Evolutionary conservation across 768 basidiomycete species (phyloP).

Genomic region (Tephrocybe sp.): DNA sequence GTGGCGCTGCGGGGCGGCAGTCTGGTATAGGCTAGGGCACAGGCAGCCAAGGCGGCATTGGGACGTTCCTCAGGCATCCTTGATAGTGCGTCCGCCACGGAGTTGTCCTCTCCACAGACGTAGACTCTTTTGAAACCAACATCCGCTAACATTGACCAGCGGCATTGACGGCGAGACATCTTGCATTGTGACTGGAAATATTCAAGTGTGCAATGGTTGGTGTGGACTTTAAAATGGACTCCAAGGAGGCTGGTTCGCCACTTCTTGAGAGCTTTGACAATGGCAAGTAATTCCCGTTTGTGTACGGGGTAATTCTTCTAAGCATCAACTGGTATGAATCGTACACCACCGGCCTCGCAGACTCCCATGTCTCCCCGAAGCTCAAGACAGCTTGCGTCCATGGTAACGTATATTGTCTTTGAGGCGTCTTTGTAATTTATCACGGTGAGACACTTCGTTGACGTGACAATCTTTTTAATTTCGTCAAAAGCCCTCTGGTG

Average conservation of each 20-base stretch:
- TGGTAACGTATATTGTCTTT: conserved; percentile 27
- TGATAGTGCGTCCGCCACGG: conserved; percentile 10
- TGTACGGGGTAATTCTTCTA: conserved; percentile 29
- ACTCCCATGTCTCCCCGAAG: conserved; percentile 25
- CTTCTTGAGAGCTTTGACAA: conserved; percentile 24
- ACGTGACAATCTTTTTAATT: conserved; percentile 25
- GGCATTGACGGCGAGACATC: conserved; percentile 20
- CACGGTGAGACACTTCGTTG: conserved; percentile 11
- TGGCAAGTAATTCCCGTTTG: conserved; percentile 31
- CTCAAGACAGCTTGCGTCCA: conserved; percentile 25
- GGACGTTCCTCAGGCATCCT: conserved; percentile 20
- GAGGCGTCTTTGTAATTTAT: conserved; percentile 11
- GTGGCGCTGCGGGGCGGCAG: too few species aligned
- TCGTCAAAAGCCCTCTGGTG: conserved; percentile 24
- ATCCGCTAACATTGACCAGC: conserved; percentile 35
- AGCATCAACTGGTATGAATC: conserved; percentile 21
- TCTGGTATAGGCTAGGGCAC: conserved; percentile 5
- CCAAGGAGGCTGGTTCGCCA: conserved; percentile 21
- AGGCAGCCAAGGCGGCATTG: conserved; percentile 9
- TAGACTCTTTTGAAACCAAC: conserved; percentile 32
- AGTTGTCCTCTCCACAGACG: too few species aligned
- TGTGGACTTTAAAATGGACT: too few species aligned
- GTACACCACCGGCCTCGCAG: conserved; percentile 26
- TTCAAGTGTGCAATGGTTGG: conserved; percentile 31
- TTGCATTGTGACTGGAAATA: too few species aligned